Evolutionary conservation across 2,329 filamentous ascomycete genomes (phyloP).

Genomic region (Bimuria novae-zelandiae): DNA sequence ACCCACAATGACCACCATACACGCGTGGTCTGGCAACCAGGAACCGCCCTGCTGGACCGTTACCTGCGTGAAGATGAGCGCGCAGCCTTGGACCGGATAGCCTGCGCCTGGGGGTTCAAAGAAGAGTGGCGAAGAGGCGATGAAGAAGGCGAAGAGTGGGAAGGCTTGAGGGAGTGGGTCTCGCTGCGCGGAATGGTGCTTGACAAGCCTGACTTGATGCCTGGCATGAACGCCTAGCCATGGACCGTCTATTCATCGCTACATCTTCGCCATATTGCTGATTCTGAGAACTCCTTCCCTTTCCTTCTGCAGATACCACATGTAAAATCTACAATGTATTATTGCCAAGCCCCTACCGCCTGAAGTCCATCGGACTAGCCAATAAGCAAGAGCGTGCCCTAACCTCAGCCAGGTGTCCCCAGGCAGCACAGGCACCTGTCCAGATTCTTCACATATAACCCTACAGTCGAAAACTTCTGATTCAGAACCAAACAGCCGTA

Average conservation of each 20-base stretch:
- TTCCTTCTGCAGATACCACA: neutral
- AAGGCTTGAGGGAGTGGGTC: conserved; percentile 80
- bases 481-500: no score
- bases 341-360: neutral
- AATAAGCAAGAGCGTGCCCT: no score
- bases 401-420: no score
- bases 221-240: conserved; percentile 71
- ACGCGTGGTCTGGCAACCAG: conserved; percentile 85
- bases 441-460: no score
- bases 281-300: neutral
- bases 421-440: neutral
- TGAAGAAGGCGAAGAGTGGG: conserved; percentile 90
- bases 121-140: conserved; percentile 80
- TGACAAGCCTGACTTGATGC: conserved; percentile 87
- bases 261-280: neutral
- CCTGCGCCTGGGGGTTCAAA: conserved; percentile 89
- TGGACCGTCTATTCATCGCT: no score
- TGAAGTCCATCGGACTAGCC: no score
- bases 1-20: conserved; percentile 96
- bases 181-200: conserved; percentile 85
- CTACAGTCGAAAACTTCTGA: no score
- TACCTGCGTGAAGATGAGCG: conserved; percentile 92
- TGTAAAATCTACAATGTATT: conserved; percentile 8
- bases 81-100: conserved; percentile 82
- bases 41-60: conserved; percentile 76